phyloP scores from a whole-genome alignment of 768 basidiomycete species.

The Tulasnella sp. region DNA sequence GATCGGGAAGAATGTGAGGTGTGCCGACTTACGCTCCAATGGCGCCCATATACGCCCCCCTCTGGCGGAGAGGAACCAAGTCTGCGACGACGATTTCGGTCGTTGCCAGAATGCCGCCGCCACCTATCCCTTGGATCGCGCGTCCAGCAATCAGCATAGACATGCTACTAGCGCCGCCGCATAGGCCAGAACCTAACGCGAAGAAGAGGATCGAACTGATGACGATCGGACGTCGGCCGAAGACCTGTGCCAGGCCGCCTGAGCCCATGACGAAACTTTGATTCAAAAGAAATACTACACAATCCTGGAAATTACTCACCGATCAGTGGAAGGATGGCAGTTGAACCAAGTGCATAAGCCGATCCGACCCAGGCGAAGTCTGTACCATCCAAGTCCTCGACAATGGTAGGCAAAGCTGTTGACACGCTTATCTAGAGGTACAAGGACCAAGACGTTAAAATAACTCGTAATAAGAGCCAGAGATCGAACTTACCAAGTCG shows the following conservation, averaged over 20 bases:
- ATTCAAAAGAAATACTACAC: background rate
- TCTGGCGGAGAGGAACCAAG: slow-evolving; percentile 39
- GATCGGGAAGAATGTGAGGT: background rate
- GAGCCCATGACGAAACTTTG: background rate
- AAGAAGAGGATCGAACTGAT: slow-evolving; percentile 31
- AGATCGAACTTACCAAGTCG: background rate
- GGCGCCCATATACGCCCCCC: slow-evolving; percentile 32
- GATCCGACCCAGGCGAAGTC: slow-evolving; percentile 25
- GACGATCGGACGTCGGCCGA: slow-evolving; percentile 34
- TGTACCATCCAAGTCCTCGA: slow-evolving; percentile 12
- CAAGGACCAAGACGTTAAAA: background rate
- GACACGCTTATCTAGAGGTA: slow-evolving; percentile 7
- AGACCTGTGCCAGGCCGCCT: slow-evolving; percentile 30
- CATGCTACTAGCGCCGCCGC: slow-evolving; percentile 37
- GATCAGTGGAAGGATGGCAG: slow-evolving; percentile 32
- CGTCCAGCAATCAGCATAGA: slow-evolving; percentile 31
- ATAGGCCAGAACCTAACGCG: slow-evolving; percentile 36
- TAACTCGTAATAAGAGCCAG: background rate
- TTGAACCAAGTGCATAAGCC: slow-evolving; percentile 26
- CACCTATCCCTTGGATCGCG: slow-evolving; percentile 31
- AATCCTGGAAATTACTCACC: slow-evolving; percentile 29
- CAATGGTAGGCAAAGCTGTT: slow-evolving; percentile 20
- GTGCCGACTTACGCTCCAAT: slow-evolving; percentile 29
- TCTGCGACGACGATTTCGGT: slow-evolving; percentile 31
- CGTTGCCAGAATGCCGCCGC: slow-evolving; percentile 28